These are phyloP conservation scores for Peltaster fructicola DNA, from an alignment of 2,329 filamentous ascomycete species.

Conservation along the genomic window DNA sequence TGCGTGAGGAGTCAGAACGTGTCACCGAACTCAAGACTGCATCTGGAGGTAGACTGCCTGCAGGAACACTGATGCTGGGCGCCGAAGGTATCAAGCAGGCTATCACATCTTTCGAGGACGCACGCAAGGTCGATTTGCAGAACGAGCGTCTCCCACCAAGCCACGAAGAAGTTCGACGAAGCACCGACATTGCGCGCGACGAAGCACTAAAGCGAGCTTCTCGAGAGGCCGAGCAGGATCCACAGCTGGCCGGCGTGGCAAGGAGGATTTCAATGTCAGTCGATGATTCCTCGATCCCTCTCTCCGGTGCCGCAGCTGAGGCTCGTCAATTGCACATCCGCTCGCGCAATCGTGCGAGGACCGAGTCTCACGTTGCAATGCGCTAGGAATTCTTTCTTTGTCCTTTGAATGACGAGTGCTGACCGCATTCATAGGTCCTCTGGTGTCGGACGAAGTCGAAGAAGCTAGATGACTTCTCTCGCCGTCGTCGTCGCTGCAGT, in stretches of 20 bases:
- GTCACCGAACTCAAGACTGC: constrained; percentile 97
- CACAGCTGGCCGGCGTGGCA: constrained; percentile 68
- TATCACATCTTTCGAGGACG: constrained; percentile 92
- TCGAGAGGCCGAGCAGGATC: constrained; percentile 81
- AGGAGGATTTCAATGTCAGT: constrained; percentile 91
- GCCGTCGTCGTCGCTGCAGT: no score
- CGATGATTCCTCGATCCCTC: background rate
- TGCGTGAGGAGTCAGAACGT: constrained; percentile 90
- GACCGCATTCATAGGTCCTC: no score
- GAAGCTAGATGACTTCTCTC: no score
- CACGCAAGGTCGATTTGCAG: constrained; percentile 87
- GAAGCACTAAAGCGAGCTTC: constrained; percentile 73
- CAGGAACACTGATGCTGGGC: constrained; percentile 92
- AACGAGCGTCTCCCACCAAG: constrained; percentile 88
- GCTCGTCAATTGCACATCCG: no score
- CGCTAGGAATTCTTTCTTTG: no score
- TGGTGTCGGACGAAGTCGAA: no score
- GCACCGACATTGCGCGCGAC: constrained; percentile 62
- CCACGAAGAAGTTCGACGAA: constrained; percentile 76
- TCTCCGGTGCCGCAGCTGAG: no score
- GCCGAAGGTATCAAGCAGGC: constrained; percentile 98
- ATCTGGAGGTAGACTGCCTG: constrained; percentile 76
- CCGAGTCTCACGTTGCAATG: no score
- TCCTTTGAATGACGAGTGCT: no score
- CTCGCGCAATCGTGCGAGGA: no score